Base-by-base conservation (phyloP, 179 eudicot genomes). In the Beta lomatogona region DNA sequence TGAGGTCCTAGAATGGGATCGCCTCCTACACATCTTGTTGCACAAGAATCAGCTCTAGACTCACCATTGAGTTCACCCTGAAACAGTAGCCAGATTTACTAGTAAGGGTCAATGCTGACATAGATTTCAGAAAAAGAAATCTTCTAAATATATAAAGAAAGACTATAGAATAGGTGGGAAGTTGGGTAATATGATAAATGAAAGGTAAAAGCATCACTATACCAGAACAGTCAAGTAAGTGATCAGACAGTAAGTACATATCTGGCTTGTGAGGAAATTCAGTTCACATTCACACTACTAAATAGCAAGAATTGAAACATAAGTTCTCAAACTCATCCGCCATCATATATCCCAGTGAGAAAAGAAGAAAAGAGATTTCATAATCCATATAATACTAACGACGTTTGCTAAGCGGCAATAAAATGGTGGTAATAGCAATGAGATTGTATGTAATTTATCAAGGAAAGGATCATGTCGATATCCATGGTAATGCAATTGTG, bases 51-150 rank as follows among this genome's bases (percentile, higher is more conserved):
- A 28, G 12, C 73, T 73, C 64, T 81, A 76, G 81, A 82, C 77
- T 68, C 79, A 64, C 63, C 87, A 64, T 83, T 80, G 31, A 66
- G 74, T 73, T 28, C 71, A 81, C 68, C 89, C 97, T 91, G 84
- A 59, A 73, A n/a, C 76, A 75, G 61, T 58, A 58, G 66, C 36
- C 63, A 61, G 61, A 12, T 25, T 45, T 55, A 61, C 25, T 48
- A 16, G 55, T 81, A 67, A 48, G 36, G 50, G 48, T 36, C 28
- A 59, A 53, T 68, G 66, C 75, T 44, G 36, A 25, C 68, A 77
- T 73, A 74, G 63, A 70, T 6, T 53, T 25, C 16, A 1, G 28
- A 16, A 76, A 61, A 77, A 53, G 12, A 53, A 6, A 48, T 13
- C n/a, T 16, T 58, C 21, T 25, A 13, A 45, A 28, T 11, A 41